Evolutionary conservation across 441 rosid genomes (phyloP), one percentile per base, ranked within the genome.

Genomic region (Biscutella laevigata): DNA sequence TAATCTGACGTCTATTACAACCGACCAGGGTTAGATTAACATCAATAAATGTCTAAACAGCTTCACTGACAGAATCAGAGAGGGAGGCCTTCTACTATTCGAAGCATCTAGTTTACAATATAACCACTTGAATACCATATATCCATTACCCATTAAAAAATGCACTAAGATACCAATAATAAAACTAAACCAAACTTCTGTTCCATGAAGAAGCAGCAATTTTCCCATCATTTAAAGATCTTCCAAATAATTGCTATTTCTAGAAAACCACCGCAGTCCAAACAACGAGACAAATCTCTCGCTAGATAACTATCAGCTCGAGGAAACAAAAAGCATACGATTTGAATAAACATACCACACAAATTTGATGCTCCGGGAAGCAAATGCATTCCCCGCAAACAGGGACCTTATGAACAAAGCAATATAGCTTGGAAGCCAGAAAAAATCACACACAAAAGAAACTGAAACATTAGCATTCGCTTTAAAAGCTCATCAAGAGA

Each of bases 351-450:
- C 68, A 67, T 77, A 94, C 99, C 76, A 88, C 99, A 9, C 99
- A 94, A 55, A 80, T 81, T 67, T 78, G 90, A 71, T 88, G 99
- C 84, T 94, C 99, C 1, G 86, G 80, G 68, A 82, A 89, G 72
- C 95, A 88, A 57, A 94, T 73, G 68, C 99, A 94, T 71, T 94
- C 99, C 25, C 99, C 97, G 27, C 99, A 94, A 54, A 94, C 96
- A 32, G 99, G 97, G 55, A 84, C 95, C 74, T 94, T 94, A 79
- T 94, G 99, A 67, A 94, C 99, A 44, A 86, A 94, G 72, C 99
- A 94, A 69, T 94, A 94, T 20, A 94, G 61, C 72, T 88, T 94
- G 5, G 99, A 88, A 62, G 99, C 97, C 99, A 88, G 84, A 32
- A 70, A 70, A 51, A 64, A 8, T 4, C 35, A 11, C 7, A 20